Evolutionary conservation across 1,284 basidiomycete species (phyloP).

Genomic region (Lentinula novae-zelandiae): DNA sequence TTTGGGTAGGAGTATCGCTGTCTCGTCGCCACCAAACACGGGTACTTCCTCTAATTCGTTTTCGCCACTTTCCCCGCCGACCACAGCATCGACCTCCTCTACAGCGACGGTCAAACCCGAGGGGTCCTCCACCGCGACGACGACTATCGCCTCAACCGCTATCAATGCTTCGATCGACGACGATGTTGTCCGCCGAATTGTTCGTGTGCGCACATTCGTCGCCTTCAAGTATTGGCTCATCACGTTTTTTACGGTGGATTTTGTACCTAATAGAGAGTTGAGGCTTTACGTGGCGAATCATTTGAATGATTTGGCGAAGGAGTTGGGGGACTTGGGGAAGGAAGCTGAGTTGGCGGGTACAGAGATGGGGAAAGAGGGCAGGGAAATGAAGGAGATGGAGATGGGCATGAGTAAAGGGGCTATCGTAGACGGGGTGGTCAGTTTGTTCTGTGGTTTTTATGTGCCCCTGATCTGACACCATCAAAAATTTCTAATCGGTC

Average conservation of each 20-base stretch:
- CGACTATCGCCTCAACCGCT: not conserved
- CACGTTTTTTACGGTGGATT: conserved; percentile 85
- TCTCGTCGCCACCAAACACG: not conserved
- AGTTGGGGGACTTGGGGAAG: conserved; percentile 30
- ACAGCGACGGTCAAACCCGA: not conserved
- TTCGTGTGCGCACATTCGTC: conserved; percentile 82
- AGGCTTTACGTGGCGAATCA: conserved; percentile 68
- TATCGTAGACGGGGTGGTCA: conserved; percentile 59
- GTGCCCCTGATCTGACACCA: not conserved
- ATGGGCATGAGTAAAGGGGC: not conserved
- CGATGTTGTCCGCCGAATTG: conserved; percentile 67
- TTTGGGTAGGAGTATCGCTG: conserved; percentile 48
- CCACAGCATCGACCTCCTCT: conserved; percentile 17
- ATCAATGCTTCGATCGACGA: conserved; percentile 28
- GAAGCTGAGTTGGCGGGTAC: not conserved
- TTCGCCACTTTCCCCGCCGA: conserved; percentile 16
- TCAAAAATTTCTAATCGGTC: not conserved
- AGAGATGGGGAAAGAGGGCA: not conserved
- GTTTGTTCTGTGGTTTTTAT: conserved; percentile 25
- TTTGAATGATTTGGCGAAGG: conserved; percentile 72
- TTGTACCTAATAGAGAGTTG: conserved; percentile 75
- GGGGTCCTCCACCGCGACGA: not conserved
- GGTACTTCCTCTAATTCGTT: not conserved
- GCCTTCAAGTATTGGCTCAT: conserved; percentile 84
- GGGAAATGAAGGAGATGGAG: not conserved